These are phyloP conservation scores for Adansonia gregorii DNA, from an alignment of 441 rosid species.

Conservation along the genomic window DNA sequence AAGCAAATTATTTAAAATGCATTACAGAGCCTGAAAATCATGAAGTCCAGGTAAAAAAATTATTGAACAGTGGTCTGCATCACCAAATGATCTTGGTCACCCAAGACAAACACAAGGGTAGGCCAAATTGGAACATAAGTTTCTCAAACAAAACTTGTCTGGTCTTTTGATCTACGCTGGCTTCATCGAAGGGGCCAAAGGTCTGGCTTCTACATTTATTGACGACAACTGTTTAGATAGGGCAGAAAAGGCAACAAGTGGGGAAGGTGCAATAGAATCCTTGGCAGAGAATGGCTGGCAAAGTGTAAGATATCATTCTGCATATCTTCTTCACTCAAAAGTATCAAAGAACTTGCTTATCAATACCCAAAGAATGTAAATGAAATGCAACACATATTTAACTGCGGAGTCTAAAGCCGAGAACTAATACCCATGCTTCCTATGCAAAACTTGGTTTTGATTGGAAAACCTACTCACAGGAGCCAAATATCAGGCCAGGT, in stretches of 20 bases:
- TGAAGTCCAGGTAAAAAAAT: slow-evolving; percentile 38
- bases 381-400: slow-evolving; percentile 19
- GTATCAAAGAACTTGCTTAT: slow-evolving; percentile 15
- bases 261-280: slow-evolving; percentile 38
- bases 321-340: background rate
- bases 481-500: slow-evolving; percentile 11
- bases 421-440: slow-evolving; percentile 27
- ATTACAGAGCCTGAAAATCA: slow-evolving; percentile 29
- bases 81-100: slow-evolving; percentile 40
- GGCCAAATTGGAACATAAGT: slow-evolving; percentile 13
- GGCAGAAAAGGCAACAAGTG: slow-evolving; percentile 36
- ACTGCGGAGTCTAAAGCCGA: slow-evolving; percentile 10
- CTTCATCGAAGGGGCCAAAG: slow-evolving; percentile 23
- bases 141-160: slow-evolving; percentile 21
- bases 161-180: slow-evolving; percentile 23
- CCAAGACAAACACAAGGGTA: slow-evolving; percentile 30
- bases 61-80: slow-evolving; percentile 40
- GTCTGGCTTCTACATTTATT: slow-evolving; percentile 23
- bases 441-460: slow-evolving; percentile 23
- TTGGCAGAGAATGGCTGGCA: slow-evolving; percentile 30
- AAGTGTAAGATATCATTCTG: slow-evolving; percentile 29
- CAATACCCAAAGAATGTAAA: slow-evolving; percentile 5
- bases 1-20: slow-evolving; percentile 26
- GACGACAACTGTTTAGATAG: slow-evolving; percentile 15
- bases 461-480: slow-evolving; percentile 14